Evolutionary conservation across 805 yeast species (phyloP), one percentile per base, ranked within the genome.

Genomic region (Pichia heedii): DNA sequence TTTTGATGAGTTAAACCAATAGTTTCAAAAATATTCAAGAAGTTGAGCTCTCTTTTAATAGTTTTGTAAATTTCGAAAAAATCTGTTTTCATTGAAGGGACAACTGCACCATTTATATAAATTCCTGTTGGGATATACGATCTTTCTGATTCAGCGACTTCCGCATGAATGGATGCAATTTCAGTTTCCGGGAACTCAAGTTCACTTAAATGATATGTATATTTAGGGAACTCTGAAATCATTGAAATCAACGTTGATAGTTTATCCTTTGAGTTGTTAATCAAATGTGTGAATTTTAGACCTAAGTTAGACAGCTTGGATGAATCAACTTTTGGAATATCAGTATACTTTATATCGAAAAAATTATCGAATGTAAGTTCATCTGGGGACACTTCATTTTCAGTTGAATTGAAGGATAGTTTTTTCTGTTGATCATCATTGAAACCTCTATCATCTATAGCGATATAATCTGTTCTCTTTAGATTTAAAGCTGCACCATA

Each of bases 91-190:
- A 67, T 53, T 1, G 66, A 66, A n/a, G 74, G 62, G 1, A 80
- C 58, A 1, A 79, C 68, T 0, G 81, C 74, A 1, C 95, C 95
- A 59, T 88, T 86, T 18, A 87, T 53, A 48, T 76, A 82, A 2
- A 89, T 45, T 1, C 83, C 84, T 27, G 65, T 55, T 1, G 55
- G 54, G 22, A 58, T 36, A 3, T 50, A 46, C 2, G 45, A 26
- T 22, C 39, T 39, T 11, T 22, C 27, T 16, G 50, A 47, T 13
- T 39, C 27, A 12, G 44, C 19, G 3, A 47, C 22, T 1, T 43
- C 16, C 8, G 37, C 8, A 13, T 39, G 34, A 19, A 44, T 29
- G 16, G 42, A 24, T 2, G 36, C 26, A 5, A 47, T 18, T 41
- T 44, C 47, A 1, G 44, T 43, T 1, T 41, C 39, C 5, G 52